Evolutionary conservation across 1,284 basidiomycete species (phyloP), one percentile per base, ranked within the genome.

Genomic region (Cutaneotrichosporon sp.): DNA sequence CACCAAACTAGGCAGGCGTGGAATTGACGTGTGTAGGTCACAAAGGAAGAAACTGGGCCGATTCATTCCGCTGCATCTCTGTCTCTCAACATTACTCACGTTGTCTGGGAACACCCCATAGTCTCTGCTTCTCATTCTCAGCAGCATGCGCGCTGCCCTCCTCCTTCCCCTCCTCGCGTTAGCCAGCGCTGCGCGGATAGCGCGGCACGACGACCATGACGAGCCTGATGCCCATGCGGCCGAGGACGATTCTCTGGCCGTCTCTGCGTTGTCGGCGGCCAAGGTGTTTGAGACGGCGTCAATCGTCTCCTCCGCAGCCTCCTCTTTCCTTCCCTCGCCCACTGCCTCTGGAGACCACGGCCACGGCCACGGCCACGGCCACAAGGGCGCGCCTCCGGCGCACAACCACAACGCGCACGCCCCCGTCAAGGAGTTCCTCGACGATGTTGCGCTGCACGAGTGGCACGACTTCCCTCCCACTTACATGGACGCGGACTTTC

Each of bases 401-500:
- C 67, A 69, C 60, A 29, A 25, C 33, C 74, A 76, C 54, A 67
- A 71, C 54, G 61, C 67, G 14, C 71, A 76, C 53, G 65, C 62
- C 1, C 65, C 68, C 2, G 64, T 73, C 47, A 69, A 71, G 55
- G 60, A 52, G 18, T 53, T 54, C 25, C 67, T 77, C 38, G 67
- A 77, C 64, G 75, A 77, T 58, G 60, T 47, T 2, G 67, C 60
- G n/a, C 71, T 77, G 33, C 75, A 77, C 63, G 33, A 46, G 36
- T 69, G 64, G 67, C 75, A 77, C 62, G 38, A 66, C 25, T 77
- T 72, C 65, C 75, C 75, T 9, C 72, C 74, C 1, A 68, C 72
- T 3, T 77, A 75, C 56, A 60, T 77, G 33, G 70, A 71, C 53
- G 72, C 72, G 45, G 72, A 76, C 62, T 73, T 76, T 66, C 60